Base-by-base conservation (phyloP, 805 yeast species). In the Kuraishia hungarica region DNA sequence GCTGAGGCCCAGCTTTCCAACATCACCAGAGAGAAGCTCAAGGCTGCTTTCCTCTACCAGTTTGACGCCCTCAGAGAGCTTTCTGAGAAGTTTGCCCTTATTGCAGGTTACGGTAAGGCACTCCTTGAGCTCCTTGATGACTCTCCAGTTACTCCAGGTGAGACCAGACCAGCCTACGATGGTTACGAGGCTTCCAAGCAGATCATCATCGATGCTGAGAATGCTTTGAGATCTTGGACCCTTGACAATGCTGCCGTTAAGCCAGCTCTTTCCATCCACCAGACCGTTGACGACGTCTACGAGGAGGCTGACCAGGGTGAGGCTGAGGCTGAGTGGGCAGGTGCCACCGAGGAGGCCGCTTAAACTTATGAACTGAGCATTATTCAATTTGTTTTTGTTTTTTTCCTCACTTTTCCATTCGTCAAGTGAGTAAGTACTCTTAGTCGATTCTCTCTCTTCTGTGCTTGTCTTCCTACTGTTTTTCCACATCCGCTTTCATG, bases 1-100 rank as follows among this genome's bases (percentile, higher is more conserved):
- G 96, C 96, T 52, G 96, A 89, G 75, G 96, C 96, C 29, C 96
- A 89, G 76, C 78, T 89, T 64, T 86, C 93, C 46, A 89, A 89
- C 73, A 88, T 88, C 67, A 88, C 96, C 61, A 80, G 96, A 75
- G 91, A 89, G 68, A 87, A 87, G 73, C 80, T 89, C 68, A 86
- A 88, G 76, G 87, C 89, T 62, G 89, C 96, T 49, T 88, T 81
- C 78, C 80, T 84, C 72, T 86, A 87, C 71, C 92, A 87, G 71
- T 88, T 89, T 68, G 96, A 88, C 69, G 86, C 96, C 48, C 77
- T 87, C 61, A 83, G 91, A 73, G 96, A 89, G 73, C 86, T 83
- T 67, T 84, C 96, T 59, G 96, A 89, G 75, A 89, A 88, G 73
- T 79, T 84, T 62, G 93, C 94, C 55, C 77, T 89, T 65, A 86